Evolutionary conservation across 2,329 filamentous ascomycete genomes (phyloP), one percentile per base, ranked within the genome.

Genomic region (Colletotrichum sansevieriae): DNA sequence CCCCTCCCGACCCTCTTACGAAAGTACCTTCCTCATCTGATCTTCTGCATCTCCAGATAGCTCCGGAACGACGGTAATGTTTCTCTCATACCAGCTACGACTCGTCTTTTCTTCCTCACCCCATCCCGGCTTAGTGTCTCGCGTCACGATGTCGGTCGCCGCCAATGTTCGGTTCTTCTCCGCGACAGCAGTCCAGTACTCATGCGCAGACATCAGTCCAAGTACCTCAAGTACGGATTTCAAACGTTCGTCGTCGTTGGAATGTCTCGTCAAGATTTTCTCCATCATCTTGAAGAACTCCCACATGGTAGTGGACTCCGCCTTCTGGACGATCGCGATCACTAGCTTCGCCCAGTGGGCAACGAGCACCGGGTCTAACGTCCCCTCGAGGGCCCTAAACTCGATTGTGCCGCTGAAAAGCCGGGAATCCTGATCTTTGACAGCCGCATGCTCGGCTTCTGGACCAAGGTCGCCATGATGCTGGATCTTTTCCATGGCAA

Each of bases 341-440:
- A 65, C 33, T 1, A 65, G 8, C 15, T 46, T 58, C 0, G 22
- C 47, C 65, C 65, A 65, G n/a, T 55, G 35, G 3, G 33, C 39
- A 4, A 65, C 15, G 15, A 68, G 22, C 33, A 58, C 65, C 8
- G 55, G 61, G 8, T 68, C 61, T 2, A 68, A 55, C 13, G 65
- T 65, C 5, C 65, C 65, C 46, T 65, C 61, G 22, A 65, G 54
- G 13, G 20, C 15, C 9, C 65, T 44, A 20, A 68, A 68, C 61
- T 65, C 55, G n/a, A 68, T 18, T 6, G 61, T 68, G 13, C 65
- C 65, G n/a, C 10, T 7, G 11, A 20, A 41, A 3, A 25, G 25
- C 11, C 29, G n/a, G 11, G 13, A 41, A 13, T 43, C 6, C 18
- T 43, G 39, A 57, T 57, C 39, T n/a, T 57, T 20, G n/a, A 29